Percentiles rank a stretch among this genome's conserved stretches.
These are phyloP conservation scores for Solanum etuberosum DNA, from an alignment of 257 asterid genomes.

Conservation along the genomic window DNA sequence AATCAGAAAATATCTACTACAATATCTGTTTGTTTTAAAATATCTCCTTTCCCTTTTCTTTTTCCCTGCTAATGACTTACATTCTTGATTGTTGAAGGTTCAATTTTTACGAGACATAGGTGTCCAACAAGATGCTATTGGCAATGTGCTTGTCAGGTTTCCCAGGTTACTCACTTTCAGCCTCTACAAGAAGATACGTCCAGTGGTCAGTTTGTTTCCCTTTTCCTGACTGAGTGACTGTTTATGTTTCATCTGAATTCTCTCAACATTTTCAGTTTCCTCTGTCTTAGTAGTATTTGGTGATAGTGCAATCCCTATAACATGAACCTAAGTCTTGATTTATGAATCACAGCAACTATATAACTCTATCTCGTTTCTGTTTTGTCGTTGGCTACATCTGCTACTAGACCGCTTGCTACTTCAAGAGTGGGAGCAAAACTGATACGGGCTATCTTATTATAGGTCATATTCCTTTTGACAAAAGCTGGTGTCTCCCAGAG, in stretches of 20 bases:
- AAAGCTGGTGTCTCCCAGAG: slow-evolving; percentile 72
- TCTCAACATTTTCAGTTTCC: neutral
- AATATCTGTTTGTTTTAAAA: neutral
- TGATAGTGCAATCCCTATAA: neutral
- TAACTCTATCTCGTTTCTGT: neutral
- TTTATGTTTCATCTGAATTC: neutral
- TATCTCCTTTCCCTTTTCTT: neutral
- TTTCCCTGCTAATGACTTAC: neutral
- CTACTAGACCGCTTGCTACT: neutral
- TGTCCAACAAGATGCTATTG: slow-evolving; percentile 60
- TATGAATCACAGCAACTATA: neutral
- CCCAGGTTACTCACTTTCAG: slow-evolving; percentile 84
- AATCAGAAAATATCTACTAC: neutral
- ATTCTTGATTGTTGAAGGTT: slow-evolving; percentile 32
- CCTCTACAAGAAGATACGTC: slow-evolving; percentile 87
- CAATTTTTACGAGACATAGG: slow-evolving; percentile 84
- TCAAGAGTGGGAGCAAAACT: neutral
- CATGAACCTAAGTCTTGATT: neutral
- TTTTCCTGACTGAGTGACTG: neutral
- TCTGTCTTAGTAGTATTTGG: neutral
- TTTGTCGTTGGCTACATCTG: neutral
- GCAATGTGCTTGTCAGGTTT: slow-evolving; percentile 53
- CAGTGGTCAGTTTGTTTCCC: slow-evolving; percentile 40
- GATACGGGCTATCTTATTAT: neutral
- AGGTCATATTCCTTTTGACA: slow-evolving; percentile 81